phyloP scores from a whole-genome alignment of 2,329 filamentous ascomycete genomes.

The Aspergillus pseudoviridinutans region DNA sequence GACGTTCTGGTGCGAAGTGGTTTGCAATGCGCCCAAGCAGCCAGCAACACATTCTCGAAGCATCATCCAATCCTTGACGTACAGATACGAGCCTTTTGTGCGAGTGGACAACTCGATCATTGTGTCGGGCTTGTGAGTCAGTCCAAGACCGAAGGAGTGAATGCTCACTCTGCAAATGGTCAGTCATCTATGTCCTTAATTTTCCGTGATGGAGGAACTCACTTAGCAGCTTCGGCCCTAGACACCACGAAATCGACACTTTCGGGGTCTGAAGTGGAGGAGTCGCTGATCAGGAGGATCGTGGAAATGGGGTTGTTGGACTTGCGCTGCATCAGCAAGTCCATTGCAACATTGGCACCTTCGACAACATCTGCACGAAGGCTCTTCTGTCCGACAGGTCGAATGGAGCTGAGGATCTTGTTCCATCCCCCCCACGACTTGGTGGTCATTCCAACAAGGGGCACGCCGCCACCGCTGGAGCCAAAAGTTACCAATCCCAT shows the following conservation, averaged over 20 bases:
- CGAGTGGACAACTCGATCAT: constrained; percentile 96
- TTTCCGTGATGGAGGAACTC: constrained; percentile 37
- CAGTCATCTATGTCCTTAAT: constrained; percentile 13
- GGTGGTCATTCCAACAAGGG: constrained; percentile 96
- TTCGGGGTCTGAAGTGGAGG: constrained; percentile 87
- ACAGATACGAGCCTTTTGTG: constrained; percentile 95
- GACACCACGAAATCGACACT: constrained; percentile 98
- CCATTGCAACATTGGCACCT: constrained; percentile 97
- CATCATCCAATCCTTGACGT: constrained; percentile 99
- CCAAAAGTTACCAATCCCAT: constrained; percentile 98
- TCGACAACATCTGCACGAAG: constrained; percentile 95
- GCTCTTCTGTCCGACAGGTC: constrained; percentile 93
- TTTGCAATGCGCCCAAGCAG: constrained; percentile 86
- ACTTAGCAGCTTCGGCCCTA: constrained; percentile 93
- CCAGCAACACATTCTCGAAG: constrained; percentile 91
- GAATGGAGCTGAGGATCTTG: constrained; percentile 79
- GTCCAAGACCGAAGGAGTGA: constrained; percentile 90
- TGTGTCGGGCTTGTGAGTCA: constrained; percentile 97
- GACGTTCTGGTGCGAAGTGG: constrained; percentile 95
- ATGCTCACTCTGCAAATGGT: constrained; percentile 68
- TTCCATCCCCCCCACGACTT: constrained; percentile 92
- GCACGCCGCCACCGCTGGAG: constrained; percentile 86
- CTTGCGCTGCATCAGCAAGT: constrained; percentile 95
- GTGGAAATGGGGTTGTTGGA: constrained; percentile 92
- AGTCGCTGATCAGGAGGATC: constrained; percentile 95